A percentile compares a stretch with the other conserved stretches of the same genome.
phyloP scores from a whole-genome alignment of 2,329 filamentous ascomycete genomes.

The Neocatenulostroma microsporum region DNA sequence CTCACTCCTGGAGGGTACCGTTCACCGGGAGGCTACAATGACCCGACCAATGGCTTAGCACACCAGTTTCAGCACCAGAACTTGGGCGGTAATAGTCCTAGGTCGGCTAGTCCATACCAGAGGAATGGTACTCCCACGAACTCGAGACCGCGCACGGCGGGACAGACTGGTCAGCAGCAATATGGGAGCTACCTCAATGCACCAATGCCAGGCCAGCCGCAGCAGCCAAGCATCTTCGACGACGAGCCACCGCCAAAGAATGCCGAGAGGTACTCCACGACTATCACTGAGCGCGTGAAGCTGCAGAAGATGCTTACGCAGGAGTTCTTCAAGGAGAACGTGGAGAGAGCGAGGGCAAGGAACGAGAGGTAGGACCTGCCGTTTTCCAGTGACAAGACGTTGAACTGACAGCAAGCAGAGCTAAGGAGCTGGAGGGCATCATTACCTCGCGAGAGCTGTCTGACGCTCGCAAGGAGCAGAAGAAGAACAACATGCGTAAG shows the following conservation, averaged over 20 bases:
- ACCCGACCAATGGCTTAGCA: slow-evolving; percentile 82
- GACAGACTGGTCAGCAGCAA: slow-evolving; percentile 51
- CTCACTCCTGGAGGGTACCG: slow-evolving; percentile 48
- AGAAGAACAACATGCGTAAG: slow-evolving; percentile 74
- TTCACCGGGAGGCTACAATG: slow-evolving; percentile 57
- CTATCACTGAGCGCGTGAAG: slow-evolving; percentile 66
- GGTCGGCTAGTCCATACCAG: slow-evolving; percentile 60
- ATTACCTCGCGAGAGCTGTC: slow-evolving; percentile 69
- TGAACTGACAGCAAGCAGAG: slow-evolving; percentile 47
- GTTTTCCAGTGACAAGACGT: not conserved
- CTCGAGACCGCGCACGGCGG: slow-evolving; percentile 77
- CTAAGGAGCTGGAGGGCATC: slow-evolving; percentile 83
- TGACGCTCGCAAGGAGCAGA: slow-evolving; percentile 69
- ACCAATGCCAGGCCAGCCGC: slow-evolving; percentile 47
- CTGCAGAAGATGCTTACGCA: slow-evolving; percentile 59
- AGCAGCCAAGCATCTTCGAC: slow-evolving; percentile 39
- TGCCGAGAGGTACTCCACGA: slow-evolving; percentile 80
- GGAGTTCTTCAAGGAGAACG: slow-evolving; percentile 95
- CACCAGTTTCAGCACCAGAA: slow-evolving; percentile 98
- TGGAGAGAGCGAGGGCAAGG: slow-evolving; percentile 87
- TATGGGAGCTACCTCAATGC: slow-evolving; percentile 62
- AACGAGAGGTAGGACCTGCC: slow-evolving; percentile 81
- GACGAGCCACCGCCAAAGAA: slow-evolving; percentile 68
- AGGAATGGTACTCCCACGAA: slow-evolving; percentile 58
- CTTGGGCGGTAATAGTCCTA: slow-evolving; percentile 55